Base-by-base conservation (phyloP, 306 rosid genomes). In the Senna tora region DNA sequence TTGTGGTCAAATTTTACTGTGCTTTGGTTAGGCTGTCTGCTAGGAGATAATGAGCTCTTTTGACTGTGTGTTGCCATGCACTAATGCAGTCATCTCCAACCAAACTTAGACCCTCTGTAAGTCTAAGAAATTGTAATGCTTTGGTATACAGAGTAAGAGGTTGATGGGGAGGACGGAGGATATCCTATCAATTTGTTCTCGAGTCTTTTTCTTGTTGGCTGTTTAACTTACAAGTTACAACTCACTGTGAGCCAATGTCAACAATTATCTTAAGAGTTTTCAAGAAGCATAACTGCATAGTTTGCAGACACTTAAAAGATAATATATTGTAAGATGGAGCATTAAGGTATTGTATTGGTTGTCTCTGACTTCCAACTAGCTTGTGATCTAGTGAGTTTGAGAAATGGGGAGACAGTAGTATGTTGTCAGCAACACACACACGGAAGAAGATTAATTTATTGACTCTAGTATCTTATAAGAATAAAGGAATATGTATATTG, bases 41-140 rank as follows among this genome's bases (percentile, higher is more conserved):
- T 51, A 42, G 17, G 36, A 52, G 54, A 33, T 65, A 52, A 38
- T 21, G 71, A 53, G 25, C 39, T 79, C 54, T 59, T 61, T 21
- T 16, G 46, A n/a, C 36, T 62, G 34, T 15, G 63, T 66, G 39
- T 25, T 45, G 8, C 72, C 56, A 6, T 55, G 66, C 39, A 1
- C 5, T 36, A 45, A 6, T 55, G 66, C 39, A 1, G 39, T 36
- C 6, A 36, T 36, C 39, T 41, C 54, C 54, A 28, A 5, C 36
- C 58, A 71, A 52, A 11, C 15, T 54, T 49, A 39, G 20, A 19
- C 28, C 52, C 59, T 52, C 32, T 70, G 41, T 38, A 41, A 17
- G 49, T 50, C 33, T 33, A 68, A 28, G 58, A 43, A 59, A 34
- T 33, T 60, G 67, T 16, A 51, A 2, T 66, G 52, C 67, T 42